phyloP scores from a whole-genome alignment of 2,329 filamentous ascomycete species.

The Grosmannia huntii region DNA sequence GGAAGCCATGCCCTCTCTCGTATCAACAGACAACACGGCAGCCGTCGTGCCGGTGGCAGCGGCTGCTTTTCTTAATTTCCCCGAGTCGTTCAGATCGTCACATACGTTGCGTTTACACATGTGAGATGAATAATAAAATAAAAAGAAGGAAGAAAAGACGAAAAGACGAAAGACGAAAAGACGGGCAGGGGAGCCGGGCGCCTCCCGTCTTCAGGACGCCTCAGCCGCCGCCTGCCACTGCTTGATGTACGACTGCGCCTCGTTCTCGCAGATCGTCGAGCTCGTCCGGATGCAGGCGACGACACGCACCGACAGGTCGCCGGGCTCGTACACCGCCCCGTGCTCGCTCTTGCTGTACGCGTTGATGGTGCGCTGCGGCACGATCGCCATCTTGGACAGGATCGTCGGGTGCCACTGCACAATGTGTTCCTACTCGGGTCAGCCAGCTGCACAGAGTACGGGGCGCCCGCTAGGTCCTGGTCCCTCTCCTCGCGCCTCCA shows the following conservation, averaged over 20 bases:
- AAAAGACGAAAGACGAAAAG: background rate
- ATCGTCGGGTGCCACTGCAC: constrained; percentile 96
- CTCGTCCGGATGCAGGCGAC: constrained; percentile 51
- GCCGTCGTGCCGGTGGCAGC: no score
- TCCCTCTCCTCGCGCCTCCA: background rate
- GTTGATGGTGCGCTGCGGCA: constrained; percentile 79
- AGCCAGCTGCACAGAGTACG: background rate
- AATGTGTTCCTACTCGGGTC: constrained; percentile 55
- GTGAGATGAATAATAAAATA: background rate
- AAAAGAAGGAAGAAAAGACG: background rate
- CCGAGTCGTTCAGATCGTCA: background rate
- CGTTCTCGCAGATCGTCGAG: constrained; percentile 54
- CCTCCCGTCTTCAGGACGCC: background rate
- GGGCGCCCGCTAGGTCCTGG: no score
- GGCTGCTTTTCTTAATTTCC: no score
- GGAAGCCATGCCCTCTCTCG: background rate
- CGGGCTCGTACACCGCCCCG: constrained; percentile 61
- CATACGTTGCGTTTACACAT: background rate
- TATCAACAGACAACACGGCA: background rate
- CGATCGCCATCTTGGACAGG: constrained; percentile 72
- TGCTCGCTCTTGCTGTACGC: constrained; percentile 50
- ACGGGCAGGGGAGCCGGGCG: background rate
- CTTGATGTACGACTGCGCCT: constrained; percentile 44
- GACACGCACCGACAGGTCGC: constrained; percentile 75
- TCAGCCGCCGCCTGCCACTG: constrained; percentile 24